Conservation (phyloP, 108 stramenopile species). For the Seminavis robusta region DNA sequence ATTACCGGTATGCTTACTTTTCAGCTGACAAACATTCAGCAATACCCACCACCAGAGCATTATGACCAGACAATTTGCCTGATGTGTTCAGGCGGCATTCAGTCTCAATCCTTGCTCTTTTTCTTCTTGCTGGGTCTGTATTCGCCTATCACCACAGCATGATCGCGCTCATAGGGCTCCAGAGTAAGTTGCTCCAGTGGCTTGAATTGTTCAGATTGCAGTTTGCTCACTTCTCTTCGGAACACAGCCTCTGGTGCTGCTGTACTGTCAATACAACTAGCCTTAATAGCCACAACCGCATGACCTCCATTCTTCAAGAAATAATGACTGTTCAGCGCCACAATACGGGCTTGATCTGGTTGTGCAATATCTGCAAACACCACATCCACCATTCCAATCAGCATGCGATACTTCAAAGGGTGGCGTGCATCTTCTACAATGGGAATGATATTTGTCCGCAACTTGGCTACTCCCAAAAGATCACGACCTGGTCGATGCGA, state of each 20-base stretch:
- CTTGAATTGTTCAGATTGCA: conserved; percentile 95
- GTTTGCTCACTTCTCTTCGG: conserved; percentile 90
- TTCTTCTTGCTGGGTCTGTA: conserved; percentile 94
- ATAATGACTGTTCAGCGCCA: conserved; percentile 98
- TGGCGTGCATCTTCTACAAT: conserved; percentile 99
- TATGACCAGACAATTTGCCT: no score
- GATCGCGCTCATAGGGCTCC: conserved; percentile 99
- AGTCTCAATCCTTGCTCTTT: conserved; percentile 45
- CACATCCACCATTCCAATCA: conserved; percentile 98
- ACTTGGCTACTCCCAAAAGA: conserved; percentile 97
- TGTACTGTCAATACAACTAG: conserved; percentile 98
- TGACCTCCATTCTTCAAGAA: conserved; percentile 99
- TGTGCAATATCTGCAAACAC: conserved; percentile 99
- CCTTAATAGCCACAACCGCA: conserved; percentile 99
- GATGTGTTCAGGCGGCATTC: no score
- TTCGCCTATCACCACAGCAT: conserved; percentile 96
- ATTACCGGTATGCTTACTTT: no score
- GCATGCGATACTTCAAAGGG: conserved; percentile 99
- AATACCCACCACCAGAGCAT: no score
- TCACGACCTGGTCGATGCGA: conserved; percentile 99
- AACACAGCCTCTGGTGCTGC: conserved; percentile 99
- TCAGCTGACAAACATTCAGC: no score
- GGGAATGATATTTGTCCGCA: conserved; percentile 98
- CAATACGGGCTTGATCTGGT: conserved; percentile 99
- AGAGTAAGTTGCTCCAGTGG: conserved; percentile 99